phyloP scores from a whole-genome alignment of 2,329 filamentous ascomycete species.

The Pseudonectria buxi region DNA sequence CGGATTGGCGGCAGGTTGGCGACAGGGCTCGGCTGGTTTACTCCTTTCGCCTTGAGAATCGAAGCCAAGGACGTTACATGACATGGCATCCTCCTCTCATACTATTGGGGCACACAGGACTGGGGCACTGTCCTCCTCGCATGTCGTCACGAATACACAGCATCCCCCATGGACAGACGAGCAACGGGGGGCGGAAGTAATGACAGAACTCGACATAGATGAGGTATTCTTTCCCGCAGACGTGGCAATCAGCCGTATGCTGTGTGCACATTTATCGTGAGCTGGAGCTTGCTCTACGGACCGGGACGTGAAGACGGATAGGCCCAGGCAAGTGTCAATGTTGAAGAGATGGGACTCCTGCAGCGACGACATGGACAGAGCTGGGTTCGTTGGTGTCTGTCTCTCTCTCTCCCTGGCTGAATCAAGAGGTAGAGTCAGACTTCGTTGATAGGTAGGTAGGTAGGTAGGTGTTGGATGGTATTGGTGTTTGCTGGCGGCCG shows the following conservation, averaged over 20 bases:
- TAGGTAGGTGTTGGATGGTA: no score
- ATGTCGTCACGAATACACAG: conserved; percentile 35
- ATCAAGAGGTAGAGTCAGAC: no score
- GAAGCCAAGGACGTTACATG: conserved; percentile 34
- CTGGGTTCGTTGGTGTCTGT: conserved; percentile 3
- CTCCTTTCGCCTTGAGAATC: not conserved
- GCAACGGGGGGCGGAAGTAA: conserved; percentile 41
- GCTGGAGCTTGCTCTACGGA: conserved; percentile 14
- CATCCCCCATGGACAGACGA: conserved; percentile 41
- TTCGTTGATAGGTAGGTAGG: no score
- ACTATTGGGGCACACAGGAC: conserved; percentile 53
- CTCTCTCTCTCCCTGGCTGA: no score
- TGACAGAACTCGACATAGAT: conserved; percentile 52
- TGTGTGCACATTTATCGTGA: conserved; percentile 53
- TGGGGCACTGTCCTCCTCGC: conserved; percentile 50
- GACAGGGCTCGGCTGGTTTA: not conserved
- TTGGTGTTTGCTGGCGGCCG: not conserved
- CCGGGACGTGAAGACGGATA: conserved; percentile 8
- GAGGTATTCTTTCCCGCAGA: conserved; percentile 53
- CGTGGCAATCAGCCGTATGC: conserved; percentile 50
- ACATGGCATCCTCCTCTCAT: conserved; percentile 47
- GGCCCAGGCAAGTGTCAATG: conserved; percentile 7
- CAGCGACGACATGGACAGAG: conserved; percentile 17
- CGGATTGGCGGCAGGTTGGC: no score
- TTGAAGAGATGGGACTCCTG: conserved; percentile 11